Evolutionary conservation across 768 basidiomycete species (phyloP).

Genomic region (Termitomyces sp.): DNA sequence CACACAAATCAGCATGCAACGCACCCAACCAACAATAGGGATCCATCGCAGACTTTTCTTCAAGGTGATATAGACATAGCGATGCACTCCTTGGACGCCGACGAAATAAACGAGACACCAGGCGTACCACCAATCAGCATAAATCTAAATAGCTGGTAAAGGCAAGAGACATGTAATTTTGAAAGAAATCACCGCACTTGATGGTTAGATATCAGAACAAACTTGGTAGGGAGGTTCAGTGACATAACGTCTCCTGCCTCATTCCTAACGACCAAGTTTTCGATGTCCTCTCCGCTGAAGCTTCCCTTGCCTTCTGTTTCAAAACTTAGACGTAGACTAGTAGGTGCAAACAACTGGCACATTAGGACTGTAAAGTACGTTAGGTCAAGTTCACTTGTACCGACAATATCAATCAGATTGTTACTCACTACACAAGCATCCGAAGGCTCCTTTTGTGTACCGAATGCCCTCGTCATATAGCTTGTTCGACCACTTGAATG

Average conservation of each 20-base stretch:
- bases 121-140: slow-evolving; percentile 84
- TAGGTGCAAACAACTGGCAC: slow-evolving; percentile 80
- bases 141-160: slow-evolving; percentile 39
- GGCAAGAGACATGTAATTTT: background rate
- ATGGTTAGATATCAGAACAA: slow-evolving; percentile 88
- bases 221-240: slow-evolving; percentile 70
- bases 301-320: slow-evolving; percentile 63
- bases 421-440: slow-evolving; percentile 61
- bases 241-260: slow-evolving; percentile 47
- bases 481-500: slow-evolving; percentile 46
- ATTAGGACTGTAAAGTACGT: slow-evolving; percentile 51
- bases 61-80: slow-evolving; percentile 82
- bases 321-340: slow-evolving; percentile 64
- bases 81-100: slow-evolving; percentile 52
- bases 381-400: background rate
- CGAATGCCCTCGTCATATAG: slow-evolving; percentile 68
- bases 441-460: slow-evolving; percentile 82
- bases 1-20: background rate
- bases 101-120: slow-evolving; percentile 80
- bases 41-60: slow-evolving; percentile 86
- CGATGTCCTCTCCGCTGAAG: slow-evolving; percentile 55
- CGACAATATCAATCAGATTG: background rate
- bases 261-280: slow-evolving; percentile 51
- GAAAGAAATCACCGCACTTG: slow-evolving; percentile 47
- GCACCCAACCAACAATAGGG: slow-evolving; percentile 86